These are phyloP conservation scores for Cytospora leucostoma DNA, from an alignment of 2,329 filamentous ascomycete genomes.

Conservation along the genomic window DNA sequence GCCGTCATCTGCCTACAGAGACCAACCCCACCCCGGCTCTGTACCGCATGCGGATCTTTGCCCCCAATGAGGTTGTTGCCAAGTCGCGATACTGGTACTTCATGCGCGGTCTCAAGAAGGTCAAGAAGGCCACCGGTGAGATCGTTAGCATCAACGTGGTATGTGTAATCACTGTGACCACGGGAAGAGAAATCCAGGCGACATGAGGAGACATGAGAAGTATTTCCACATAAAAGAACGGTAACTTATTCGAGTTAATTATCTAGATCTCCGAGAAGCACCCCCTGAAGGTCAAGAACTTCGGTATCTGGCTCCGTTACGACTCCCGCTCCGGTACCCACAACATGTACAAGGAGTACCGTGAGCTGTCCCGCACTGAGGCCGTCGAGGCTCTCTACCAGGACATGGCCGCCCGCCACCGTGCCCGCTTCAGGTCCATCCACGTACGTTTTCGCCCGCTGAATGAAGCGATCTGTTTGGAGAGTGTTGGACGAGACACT, in stretches of 20 bases:
- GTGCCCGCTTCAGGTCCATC: slow-evolving; percentile 95
- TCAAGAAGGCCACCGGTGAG: slow-evolving; percentile 99
- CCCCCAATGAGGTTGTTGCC: slow-evolving; percentile 94
- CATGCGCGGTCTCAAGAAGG: slow-evolving; percentile 97
- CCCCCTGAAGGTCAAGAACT: slow-evolving; percentile 99
- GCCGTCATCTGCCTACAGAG: slow-evolving; percentile 98
- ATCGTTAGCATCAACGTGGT: slow-evolving; percentile 97
- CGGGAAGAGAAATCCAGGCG: slow-evolving; percentile 13
- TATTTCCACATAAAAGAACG: neutral
- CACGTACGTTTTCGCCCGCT: slow-evolving; percentile 69
- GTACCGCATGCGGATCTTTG: slow-evolving; percentile 99
- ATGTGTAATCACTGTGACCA: slow-evolving; percentile 44
- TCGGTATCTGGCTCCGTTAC: slow-evolving; percentile 99
- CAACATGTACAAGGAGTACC: slow-evolving; percentile 99
- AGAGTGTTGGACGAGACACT: slow-evolving; percentile 28
- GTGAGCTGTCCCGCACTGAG: slow-evolving; percentile 94
- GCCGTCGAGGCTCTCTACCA: slow-evolving; percentile 97
- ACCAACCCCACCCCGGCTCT: slow-evolving; percentile 95
- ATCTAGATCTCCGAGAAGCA: slow-evolving; percentile 90
- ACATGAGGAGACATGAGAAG: slow-evolving; percentile 6
- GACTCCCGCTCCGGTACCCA: slow-evolving; percentile 99
- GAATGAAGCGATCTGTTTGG: slow-evolving; percentile 7
- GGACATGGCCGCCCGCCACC: slow-evolving; percentile 99
- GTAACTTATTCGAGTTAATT: slow-evolving; percentile 26
- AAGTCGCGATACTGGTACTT: slow-evolving; percentile 99